Evolutionary conservation across 2,329 filamentous ascomycete genomes (phyloP), one percentile per base, ranked within the genome.

Genomic region (Drechslerella coelobrocha): DNA sequence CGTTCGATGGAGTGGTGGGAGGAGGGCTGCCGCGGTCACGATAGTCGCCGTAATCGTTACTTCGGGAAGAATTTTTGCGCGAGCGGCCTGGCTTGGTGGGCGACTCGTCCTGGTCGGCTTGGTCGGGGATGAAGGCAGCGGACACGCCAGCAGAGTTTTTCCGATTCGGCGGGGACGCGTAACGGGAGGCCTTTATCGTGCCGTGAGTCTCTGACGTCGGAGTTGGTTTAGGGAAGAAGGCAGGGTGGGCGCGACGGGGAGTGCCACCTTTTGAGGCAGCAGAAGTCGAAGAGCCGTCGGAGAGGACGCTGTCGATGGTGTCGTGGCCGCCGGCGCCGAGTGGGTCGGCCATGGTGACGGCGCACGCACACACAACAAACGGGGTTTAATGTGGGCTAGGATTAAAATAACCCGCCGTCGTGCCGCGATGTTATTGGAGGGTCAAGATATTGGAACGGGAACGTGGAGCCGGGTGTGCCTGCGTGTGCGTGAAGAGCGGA

Each of bases 371-470:
- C 29, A 47, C 37, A 59, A 48, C 41, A 23, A 43, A 61, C 56
- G 50, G 31, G 55, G 50, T 45, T 61, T 61, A 47, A 45, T 2
- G 17, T n/a, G 34, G 19, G 19, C 19, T 19, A 17, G 41, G 41
- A 21, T 45, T 6, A 21, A 45, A 45, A 19, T 45, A 39, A 68
- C 54, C 56, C 55, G 57, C 56, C 57, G 66, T 71, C 66, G 66
- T 63, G 66, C 66, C 62, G 66, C 66, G 51, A 59, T 69, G 43
- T 69, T 71, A 71, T 71, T 71, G 66, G 66, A 63, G 59, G 66
- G 39, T 41, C 27, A 53, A 54, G 41, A 57, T 57, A 43, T 59
- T 41, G 34, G 23, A 26, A 31, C 17, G 31, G 55, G 37, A 34
- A 26, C 51, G 54, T 61, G 51, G 29, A 29, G 48, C 65, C 61